These are phyloP conservation scores for Fusarium algeriense DNA, from an alignment of 2,329 filamentous ascomycete genomes.

Conservation along the genomic window DNA sequence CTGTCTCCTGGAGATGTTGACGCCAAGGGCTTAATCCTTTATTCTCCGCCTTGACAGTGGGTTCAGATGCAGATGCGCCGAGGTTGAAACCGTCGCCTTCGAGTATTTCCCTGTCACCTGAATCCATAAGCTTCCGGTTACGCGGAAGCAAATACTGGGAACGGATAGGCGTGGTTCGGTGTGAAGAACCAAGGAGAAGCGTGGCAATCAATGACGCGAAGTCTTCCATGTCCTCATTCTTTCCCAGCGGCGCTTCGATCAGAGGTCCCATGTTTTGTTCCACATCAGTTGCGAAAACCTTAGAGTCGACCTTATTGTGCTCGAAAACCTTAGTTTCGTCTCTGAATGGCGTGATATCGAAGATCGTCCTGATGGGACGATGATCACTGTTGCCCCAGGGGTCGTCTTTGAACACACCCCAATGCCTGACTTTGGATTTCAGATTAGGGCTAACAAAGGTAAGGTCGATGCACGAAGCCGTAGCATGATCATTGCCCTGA, in stretches of 20 bases:
- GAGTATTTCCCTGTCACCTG: neutral
- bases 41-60: neutral
- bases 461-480: slow-evolving; percentile 4
- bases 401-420: neutral
- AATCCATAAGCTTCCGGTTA: neutral
- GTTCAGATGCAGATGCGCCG: neutral
- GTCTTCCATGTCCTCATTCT: neutral
- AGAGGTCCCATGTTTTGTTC: neutral
- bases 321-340: neutral
- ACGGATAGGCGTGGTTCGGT: neutral
- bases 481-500: neutral
- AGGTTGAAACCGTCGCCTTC: neutral
- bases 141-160: too few relatives aligned
- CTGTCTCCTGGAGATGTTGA: neutral
- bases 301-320: neutral
- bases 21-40: neutral
- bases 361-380: neutral
- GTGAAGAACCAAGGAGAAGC: neutral
- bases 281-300: neutral
- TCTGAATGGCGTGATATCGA: neutral
- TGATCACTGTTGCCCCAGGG: neutral
- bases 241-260: neutral
- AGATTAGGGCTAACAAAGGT: neutral
- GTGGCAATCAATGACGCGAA: neutral
- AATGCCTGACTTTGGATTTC: neutral